Percentiles rank a stretch among this genome's conserved stretches.
Conservation (phyloP, 2,329 filamentous ascomycete genomes). For the Colletotrichum chlorophyti region DNA sequence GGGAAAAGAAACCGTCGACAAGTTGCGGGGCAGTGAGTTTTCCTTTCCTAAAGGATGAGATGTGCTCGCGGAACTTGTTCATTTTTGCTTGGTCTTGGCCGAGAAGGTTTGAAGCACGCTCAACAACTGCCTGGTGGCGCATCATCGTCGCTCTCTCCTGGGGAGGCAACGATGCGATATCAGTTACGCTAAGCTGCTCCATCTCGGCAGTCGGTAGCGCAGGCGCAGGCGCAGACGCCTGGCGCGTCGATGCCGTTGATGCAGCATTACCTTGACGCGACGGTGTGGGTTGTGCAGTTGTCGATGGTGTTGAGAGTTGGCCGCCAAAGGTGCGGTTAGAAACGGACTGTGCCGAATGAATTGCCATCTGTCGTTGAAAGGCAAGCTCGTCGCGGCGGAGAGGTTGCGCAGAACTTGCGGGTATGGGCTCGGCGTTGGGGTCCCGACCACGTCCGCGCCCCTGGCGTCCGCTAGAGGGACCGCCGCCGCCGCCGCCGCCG, state of each 20-base stretch:
- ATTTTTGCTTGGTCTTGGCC: slow-evolving; percentile 80
- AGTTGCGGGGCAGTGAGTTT: slow-evolving; percentile 76
- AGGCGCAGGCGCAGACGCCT: slow-evolving; percentile 28
- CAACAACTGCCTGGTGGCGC: slow-evolving; percentile 84
- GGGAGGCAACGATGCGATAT: slow-evolving; percentile 64
- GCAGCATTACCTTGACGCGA: slow-evolving; percentile 27
- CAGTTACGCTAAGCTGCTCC: slow-evolving; percentile 57
- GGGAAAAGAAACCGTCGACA: slow-evolving; percentile 84
- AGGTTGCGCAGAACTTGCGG: slow-evolving; percentile 78
- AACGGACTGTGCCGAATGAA: slow-evolving; percentile 85
- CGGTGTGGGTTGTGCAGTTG: slow-evolving; percentile 39
- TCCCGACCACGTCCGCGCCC: slow-evolving; percentile 74
- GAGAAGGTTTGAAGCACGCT: slow-evolving; percentile 82
- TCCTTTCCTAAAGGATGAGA: slow-evolving; percentile 79
- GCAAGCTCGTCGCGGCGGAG: slow-evolving; percentile 87
- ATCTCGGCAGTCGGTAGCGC: slow-evolving; percentile 44
- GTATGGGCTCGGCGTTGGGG: slow-evolving; percentile 83
- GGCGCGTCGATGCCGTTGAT: slow-evolving; percentile 9
- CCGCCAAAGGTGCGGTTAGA: slow-evolving; percentile 85
- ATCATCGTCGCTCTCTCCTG: slow-evolving; percentile 83
- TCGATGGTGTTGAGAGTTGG: slow-evolving; percentile 68
- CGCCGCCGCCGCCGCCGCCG: slow-evolving; percentile 47
- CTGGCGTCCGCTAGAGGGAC: slow-evolving; percentile 40
- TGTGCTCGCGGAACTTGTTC: slow-evolving; percentile 75
- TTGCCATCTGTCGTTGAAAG: slow-evolving; percentile 89